Evolutionary conservation across 2,329 filamentous ascomycete species (phyloP).

Genomic region (Teratosphaeria nubilosa): DNA sequence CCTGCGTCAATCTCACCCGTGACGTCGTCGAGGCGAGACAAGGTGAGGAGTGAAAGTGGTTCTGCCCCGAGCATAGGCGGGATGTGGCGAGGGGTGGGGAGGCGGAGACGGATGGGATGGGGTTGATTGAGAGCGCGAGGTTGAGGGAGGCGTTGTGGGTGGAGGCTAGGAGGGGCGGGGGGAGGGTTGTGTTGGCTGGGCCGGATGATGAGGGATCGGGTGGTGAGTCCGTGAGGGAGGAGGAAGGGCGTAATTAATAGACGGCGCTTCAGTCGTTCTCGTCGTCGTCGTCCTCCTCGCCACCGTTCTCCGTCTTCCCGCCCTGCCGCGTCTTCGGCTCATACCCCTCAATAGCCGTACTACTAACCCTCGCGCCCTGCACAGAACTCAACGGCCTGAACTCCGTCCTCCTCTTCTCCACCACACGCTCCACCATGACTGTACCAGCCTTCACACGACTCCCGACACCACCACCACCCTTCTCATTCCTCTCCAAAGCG

Average conservation of each 20-base stretch:
- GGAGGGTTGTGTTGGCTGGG: neutral
- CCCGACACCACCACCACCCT: conserved; percentile 8
- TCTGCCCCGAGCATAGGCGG: neutral
- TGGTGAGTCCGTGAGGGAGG: no score
- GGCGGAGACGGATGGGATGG: neutral
- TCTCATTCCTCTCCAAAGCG: conserved; percentile 36
- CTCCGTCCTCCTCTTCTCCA: conserved; percentile 19
- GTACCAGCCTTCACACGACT: conserved; percentile 17
- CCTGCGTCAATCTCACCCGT: neutral
- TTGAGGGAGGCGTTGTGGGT: neutral
- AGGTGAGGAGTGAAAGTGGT: neutral
- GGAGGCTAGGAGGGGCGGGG: neutral
- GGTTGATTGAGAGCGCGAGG: neutral
- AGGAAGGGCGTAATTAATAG: neutral
- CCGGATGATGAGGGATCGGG: neutral
- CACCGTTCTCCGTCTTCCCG: neutral
- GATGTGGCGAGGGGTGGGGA: neutral
- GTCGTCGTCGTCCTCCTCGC: neutral
- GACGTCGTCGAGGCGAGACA: neutral
- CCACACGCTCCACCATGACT: conserved; percentile 23
- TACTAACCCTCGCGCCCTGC: conserved; percentile 2
- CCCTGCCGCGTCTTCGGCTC: conserved; percentile 11
- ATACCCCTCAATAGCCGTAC: conserved; percentile 21
- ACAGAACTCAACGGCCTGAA: conserved; percentile 8
- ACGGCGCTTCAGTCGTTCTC: neutral